These are phyloP conservation scores for Curvularia sp. DNA, from an alignment of 2,329 filamentous ascomycete genomes.

Conservation along the genomic window DNA sequence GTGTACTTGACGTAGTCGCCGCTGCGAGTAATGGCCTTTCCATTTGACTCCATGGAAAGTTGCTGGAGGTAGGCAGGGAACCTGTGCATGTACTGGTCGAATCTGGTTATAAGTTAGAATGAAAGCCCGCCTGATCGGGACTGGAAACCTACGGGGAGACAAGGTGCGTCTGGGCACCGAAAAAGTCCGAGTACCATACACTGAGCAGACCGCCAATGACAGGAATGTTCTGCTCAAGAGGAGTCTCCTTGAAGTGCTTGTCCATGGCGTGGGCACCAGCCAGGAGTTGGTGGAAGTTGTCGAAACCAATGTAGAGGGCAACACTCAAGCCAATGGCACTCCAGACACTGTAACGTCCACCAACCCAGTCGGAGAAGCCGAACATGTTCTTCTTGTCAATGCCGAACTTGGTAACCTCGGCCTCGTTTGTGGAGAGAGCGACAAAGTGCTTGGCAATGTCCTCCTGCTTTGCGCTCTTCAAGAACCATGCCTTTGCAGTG, in stretches of 20 bases:
- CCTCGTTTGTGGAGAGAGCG: conserved; percentile 93
- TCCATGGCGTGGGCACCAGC: conserved; percentile 97
- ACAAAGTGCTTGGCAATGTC: conserved; percentile 98
- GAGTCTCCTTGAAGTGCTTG: conserved; percentile 92
- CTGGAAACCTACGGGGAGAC: conserved; percentile 80
- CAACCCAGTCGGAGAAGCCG: conserved; percentile 97
- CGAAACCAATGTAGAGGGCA: conserved; percentile 91
- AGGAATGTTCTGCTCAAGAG: conserved; percentile 94
- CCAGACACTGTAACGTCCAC: conserved; percentile 98
- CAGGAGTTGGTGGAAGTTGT: conserved; percentile 97
- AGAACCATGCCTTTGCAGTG: conserved; percentile 96
- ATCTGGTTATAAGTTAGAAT: conserved; percentile 59
- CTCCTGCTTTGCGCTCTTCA: conserved; percentile 79
- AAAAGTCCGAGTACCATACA: conserved; percentile 99
- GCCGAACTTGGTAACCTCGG: conserved; percentile 96
- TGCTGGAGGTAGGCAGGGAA: conserved; percentile 99
- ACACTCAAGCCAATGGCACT: conserved; percentile 97
- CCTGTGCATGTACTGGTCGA: conserved; percentile 98
- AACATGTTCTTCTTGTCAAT: conserved; percentile 99
- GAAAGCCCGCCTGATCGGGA: background rate
- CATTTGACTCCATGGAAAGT: conserved; percentile 99
- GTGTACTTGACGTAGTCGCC: conserved; percentile 95
- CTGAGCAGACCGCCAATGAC: conserved; percentile 89
- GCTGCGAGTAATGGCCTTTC: conserved; percentile 91
- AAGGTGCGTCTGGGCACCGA: conserved; percentile 95